Evolutionary conservation across 2,329 filamentous ascomycete genomes (phyloP).

Genomic region (Phialophora tarda): DNA sequence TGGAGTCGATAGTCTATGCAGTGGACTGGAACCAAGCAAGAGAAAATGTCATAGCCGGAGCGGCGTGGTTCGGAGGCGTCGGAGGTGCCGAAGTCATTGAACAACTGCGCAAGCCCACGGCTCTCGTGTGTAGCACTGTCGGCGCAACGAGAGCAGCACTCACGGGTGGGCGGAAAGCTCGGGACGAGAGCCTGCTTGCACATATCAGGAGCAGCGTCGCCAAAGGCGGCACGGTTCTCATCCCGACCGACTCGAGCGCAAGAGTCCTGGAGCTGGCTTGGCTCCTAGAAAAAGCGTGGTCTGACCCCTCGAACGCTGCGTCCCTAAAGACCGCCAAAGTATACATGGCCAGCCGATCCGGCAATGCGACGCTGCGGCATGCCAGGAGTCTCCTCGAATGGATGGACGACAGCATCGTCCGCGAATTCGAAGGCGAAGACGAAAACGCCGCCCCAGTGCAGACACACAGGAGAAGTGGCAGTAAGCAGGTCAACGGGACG

Average conservation of each 20-base stretch:
- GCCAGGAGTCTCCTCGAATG: conserved; percentile 96
- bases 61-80: conserved; percentile 87
- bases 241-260: conserved; percentile 95
- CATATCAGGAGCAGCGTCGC: conserved; percentile 79
- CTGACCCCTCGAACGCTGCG: conserved; percentile 60
- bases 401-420: conserved; percentile 96
- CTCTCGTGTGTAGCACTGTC: conserved; percentile 87
- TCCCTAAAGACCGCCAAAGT: conserved; percentile 62
- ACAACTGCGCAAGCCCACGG: conserved; percentile 88
- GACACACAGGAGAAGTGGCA: conserved; percentile 49
- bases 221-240: conserved; percentile 86
- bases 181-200: conserved; percentile 83
- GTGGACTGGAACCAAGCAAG: conserved; percentile 98
- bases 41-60: conserved; percentile 91
- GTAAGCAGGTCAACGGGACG: conserved; percentile 48
- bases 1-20: conserved; percentile 96
- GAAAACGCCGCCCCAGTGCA: conserved; percentile 45
- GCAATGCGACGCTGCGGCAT: conserved; percentile 86
- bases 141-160: conserved; percentile 75
- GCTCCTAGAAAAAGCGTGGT: conserved; percentile 90
- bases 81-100: conserved; percentile 91
- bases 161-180: conserved; percentile 73
- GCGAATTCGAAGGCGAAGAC: conserved; percentile 75
- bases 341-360: conserved; percentile 84
- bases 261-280: conserved; percentile 91